A percentile compares a stretch with the other conserved stretches of the same genome.
phyloP scores from a whole-genome alignment of 331 rosid species.

The Prunus yedoensis region DNA sequence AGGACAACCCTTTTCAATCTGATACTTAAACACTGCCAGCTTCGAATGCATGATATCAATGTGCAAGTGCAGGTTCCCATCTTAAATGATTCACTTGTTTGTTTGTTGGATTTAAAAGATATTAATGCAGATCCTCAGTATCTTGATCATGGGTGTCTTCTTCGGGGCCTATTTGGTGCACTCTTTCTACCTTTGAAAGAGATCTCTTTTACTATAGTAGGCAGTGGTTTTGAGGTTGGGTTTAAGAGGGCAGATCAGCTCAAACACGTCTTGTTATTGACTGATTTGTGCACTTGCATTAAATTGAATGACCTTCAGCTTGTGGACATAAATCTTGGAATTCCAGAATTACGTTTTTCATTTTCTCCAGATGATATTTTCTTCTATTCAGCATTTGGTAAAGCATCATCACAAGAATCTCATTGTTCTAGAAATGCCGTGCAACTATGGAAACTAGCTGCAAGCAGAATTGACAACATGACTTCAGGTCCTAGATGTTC shows the following conservation, averaged over 20 bases:
- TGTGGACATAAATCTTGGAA: conserved; percentile 46
- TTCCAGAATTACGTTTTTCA: conserved; percentile 56
- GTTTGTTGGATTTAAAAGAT: conserved; percentile 52
- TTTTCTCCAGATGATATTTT: conserved; percentile 61
- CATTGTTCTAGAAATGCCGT: conserved; percentile 60
- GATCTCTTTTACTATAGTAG: conserved; percentile 42
- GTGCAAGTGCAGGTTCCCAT: conserved; percentile 56
- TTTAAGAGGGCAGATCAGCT: conserved; percentile 35
- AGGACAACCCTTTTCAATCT: conserved; percentile 49
- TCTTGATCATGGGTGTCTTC: conserved; percentile 47
- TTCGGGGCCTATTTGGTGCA: conserved; percentile 48
- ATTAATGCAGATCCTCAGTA: conserved; percentile 50
- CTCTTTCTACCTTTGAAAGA: conserved; percentile 49
- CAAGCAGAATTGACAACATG: conserved; percentile 53
- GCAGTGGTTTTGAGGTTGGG: conserved; percentile 53
- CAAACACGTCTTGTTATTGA: conserved; percentile 37
- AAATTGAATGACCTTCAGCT: conserved; percentile 57
- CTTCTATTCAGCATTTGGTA: conserved; percentile 42
- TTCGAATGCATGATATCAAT: conserved; percentile 39
- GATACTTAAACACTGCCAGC: conserved; percentile 64
- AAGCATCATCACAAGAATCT: conserved; percentile 41
- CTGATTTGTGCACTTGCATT: conserved; percentile 41
- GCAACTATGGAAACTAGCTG: conserved; percentile 81
- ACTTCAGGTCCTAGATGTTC: conserved; percentile 47
- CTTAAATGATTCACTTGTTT: conserved; percentile 42